phyloP scores from a whole-genome alignment of 768 basidiomycete genomes.

The Phylloporus sp. region DNA sequence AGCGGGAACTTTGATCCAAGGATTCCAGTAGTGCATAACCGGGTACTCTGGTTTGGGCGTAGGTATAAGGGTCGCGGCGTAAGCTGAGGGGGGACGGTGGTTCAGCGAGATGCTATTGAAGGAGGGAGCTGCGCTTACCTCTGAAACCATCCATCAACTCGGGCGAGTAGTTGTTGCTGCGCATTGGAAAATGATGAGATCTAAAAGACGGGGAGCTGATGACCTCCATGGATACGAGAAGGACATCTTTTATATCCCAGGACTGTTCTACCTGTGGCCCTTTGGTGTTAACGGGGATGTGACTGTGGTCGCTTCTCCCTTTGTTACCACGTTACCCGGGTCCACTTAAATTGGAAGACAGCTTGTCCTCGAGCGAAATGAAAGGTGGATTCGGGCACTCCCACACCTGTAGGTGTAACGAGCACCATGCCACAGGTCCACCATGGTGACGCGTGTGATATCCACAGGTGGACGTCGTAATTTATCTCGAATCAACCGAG shows the following conservation, averaged over 20 bases:
- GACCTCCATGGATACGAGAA: conserved; percentile 1
- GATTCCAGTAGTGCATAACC: conserved; percentile 8
- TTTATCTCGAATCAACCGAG: too few species aligned
- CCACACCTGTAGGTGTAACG: background rate
- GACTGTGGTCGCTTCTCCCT: background rate
- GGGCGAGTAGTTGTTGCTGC: conserved; percentile 1
- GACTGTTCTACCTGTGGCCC: background rate
- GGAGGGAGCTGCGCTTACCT: background rate
- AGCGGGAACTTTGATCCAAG: background rate
- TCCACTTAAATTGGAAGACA: too few species aligned
- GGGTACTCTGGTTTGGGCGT: conserved; percentile 1
- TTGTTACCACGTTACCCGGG: too few species aligned
- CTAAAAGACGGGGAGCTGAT: background rate
- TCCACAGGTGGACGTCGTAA: background rate
- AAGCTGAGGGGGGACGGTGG: background rate
- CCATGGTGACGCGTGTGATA: background rate
- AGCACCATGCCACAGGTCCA: background rate
- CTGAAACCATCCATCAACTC: conserved; percentile 7
- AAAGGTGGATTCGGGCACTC: background rate
- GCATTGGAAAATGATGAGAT: conserved; percentile 2
- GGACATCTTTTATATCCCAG: conserved; percentile 6
- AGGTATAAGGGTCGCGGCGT: conserved; percentile 4
- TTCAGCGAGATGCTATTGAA: background rate
- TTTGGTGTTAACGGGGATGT: conserved; percentile 1
- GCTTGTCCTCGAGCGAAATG: background rate